These are phyloP conservation scores for Gossypium davidsonii DNA, from an alignment of 441 rosid genomes.

Conservation along the genomic window DNA sequence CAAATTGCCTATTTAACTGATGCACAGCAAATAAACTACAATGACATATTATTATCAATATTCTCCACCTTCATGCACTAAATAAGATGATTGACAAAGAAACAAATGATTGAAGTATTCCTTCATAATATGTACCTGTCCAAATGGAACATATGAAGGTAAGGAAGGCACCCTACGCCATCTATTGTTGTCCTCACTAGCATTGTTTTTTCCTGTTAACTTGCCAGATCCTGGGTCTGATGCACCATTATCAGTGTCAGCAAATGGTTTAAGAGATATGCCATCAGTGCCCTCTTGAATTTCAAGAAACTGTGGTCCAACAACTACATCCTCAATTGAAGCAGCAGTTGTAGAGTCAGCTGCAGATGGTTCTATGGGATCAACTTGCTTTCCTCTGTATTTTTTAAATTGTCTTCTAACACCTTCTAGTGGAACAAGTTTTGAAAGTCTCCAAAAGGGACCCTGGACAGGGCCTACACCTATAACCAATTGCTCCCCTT, in stretches of 20 bases:
- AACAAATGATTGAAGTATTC: slow-evolving; percentile 10
- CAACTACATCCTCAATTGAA: slow-evolving; percentile 54
- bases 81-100: background rate
- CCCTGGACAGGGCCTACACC: slow-evolving; percentile 94
- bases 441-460: slow-evolving; percentile 90
- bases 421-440: slow-evolving; percentile 82
- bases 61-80: background rate
- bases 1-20: background rate
- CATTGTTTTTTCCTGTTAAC: slow-evolving; percentile 35
- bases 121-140: slow-evolving; percentile 47
- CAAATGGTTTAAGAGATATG: slow-evolving; percentile 77
- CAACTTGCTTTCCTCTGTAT: slow-evolving; percentile 51
- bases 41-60: background rate
- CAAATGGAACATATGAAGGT: slow-evolving; percentile 95
- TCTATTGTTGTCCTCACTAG: slow-evolving; percentile 39
- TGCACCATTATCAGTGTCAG: slow-evolving; percentile 33
- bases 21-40: slow-evolving; percentile 2
- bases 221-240: slow-evolving; percentile 35
- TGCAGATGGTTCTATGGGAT: slow-evolving; percentile 34
- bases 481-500: slow-evolving; percentile 72
- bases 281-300: slow-evolving; percentile 96
- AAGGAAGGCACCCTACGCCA: slow-evolving; percentile 77
- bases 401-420: slow-evolving; percentile 53
- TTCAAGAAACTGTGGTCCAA: slow-evolving; percentile 81
- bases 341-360: slow-evolving; percentile 36